A percentile compares a stretch with the other conserved stretches of the same genome.
Evolutionary conservation across 2,329 filamentous ascomycete species (phyloP).

Genomic region (Monosporascus sp.): DNA sequence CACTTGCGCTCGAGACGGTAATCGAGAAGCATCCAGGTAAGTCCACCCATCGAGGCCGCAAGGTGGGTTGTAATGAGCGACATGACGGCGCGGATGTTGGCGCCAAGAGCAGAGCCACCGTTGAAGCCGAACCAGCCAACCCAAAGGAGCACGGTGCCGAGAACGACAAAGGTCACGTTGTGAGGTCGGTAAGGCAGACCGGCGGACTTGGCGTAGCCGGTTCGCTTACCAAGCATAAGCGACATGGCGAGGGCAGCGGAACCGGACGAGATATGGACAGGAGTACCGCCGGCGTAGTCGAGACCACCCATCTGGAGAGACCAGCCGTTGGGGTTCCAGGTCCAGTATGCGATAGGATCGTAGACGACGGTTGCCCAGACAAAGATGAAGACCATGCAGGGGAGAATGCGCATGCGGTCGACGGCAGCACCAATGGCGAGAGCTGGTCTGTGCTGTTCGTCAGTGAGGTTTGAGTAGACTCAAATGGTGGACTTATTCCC

Average conservation of each 20-base stretch:
- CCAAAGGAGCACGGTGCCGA: constrained; percentile 77
- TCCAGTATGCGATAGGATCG: constrained; percentile 71
- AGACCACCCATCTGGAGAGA: constrained; percentile 63
- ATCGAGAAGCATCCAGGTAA: constrained; percentile 82
- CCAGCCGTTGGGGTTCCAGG: constrained; percentile 72
- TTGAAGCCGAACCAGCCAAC: constrained; percentile 98
- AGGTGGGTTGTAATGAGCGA: constrained; percentile 85
- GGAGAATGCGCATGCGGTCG: constrained; percentile 57
- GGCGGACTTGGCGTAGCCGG: constrained; percentile 55
- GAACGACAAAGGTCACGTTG: constrained; percentile 68
- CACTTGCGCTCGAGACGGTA: constrained; percentile 91
- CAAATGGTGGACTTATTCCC: background rate
- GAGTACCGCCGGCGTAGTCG: constrained; percentile 71
- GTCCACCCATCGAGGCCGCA: constrained; percentile 72
- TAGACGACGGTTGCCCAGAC: constrained; percentile 69
- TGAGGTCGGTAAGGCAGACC: constrained; percentile 65
- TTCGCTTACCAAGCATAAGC: constrained; percentile 66
- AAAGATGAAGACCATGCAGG: constrained; percentile 63
- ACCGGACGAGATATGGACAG: constrained; percentile 70
- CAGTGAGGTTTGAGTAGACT: background rate
- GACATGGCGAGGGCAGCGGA: constrained; percentile 69
- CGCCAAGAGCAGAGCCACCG: constrained; percentile 73
- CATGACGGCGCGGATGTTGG: constrained; percentile 85
- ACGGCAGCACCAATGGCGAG: constrained; percentile 57
- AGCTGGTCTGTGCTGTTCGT: constrained; percentile 37